Evolutionary conservation across 2,329 filamentous ascomycete genomes (phyloP).

Genomic region (Fusarium sp.): DNA sequence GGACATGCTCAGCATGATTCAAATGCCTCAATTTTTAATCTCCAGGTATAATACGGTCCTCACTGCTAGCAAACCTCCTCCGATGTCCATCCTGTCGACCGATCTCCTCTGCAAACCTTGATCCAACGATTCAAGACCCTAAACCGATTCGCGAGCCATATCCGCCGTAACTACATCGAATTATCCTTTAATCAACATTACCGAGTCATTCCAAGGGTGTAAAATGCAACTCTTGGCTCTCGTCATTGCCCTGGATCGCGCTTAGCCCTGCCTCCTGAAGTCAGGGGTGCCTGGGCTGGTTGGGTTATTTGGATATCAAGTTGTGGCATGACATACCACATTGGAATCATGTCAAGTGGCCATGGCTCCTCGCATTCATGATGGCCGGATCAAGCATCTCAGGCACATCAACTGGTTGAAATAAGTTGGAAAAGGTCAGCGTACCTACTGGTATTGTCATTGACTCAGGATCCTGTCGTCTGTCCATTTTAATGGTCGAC

Average conservation of each 20-base stretch:
- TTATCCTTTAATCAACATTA: neutral
- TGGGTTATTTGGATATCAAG: neutral
- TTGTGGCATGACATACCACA: neutral
- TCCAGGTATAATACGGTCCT: neutral
- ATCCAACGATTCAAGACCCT: neutral
- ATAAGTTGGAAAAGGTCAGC: neutral
- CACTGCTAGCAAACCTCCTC: neutral
- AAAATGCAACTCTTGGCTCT: neutral
- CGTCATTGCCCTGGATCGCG: neutral
- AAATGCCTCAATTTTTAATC: too few relatives aligned
- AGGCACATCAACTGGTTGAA: neutral
- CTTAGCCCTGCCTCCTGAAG: constrained; percentile 21
- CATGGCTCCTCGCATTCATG: too few relatives aligned
- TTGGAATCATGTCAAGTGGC: neutral
- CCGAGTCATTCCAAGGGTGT: neutral
- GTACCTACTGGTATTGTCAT: neutral
- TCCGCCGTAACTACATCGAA: neutral
- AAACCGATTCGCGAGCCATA: neutral
- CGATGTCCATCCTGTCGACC: neutral
- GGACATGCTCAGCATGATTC: neutral
- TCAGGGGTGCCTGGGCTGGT: constrained; percentile 11
- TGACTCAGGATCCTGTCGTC: neutral
- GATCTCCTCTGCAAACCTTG: neutral
- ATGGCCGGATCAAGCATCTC: neutral
- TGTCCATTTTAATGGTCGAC: neutral